Percentiles rank a stretch among this genome's conserved stretches.
phyloP scores from a whole-genome alignment of 2,329 filamentous ascomycete species.

The Leptographium galeiforme region DNA sequence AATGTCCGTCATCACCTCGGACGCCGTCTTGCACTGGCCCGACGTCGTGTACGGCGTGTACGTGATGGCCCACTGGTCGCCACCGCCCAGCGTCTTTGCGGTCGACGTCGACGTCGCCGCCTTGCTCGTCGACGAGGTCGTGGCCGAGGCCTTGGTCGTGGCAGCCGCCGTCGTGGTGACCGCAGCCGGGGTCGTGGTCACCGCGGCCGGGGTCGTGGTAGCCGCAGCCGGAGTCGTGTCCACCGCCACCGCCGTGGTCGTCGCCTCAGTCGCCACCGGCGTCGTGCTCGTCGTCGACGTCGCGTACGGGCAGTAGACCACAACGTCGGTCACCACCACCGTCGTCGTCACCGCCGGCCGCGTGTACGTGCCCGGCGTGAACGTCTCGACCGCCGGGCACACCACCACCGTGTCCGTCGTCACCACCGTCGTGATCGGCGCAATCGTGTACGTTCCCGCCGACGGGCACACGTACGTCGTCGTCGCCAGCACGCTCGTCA shows the following conservation, averaged over 20 bases:
- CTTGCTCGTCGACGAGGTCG: slow-evolving; percentile 12
- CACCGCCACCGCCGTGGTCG: slow-evolving; percentile 6
- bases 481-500: slow-evolving; percentile 53
- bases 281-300: slow-evolving; percentile 17
- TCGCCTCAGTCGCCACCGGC: slow-evolving; percentile 14
- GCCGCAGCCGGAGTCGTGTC: slow-evolving; percentile 15
- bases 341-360: slow-evolving; percentile 53
- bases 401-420: slow-evolving; percentile 39
- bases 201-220: slow-evolving; percentile 11
- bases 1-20: slow-evolving; percentile 49
- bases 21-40: slow-evolving; percentile 50
- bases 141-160: slow-evolving; percentile 9
- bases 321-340: slow-evolving; percentile 52
- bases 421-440: slow-evolving; percentile 45
- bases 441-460: slow-evolving; percentile 64
- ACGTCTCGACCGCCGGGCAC: slow-evolving; percentile 52
- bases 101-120: slow-evolving; percentile 10
- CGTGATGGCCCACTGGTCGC: slow-evolving; percentile 58
- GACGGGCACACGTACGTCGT: slow-evolving; percentile 46
- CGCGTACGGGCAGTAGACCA: slow-evolving; percentile 59
- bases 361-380: slow-evolving; percentile 60
- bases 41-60: slow-evolving; percentile 59
- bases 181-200: slow-evolving; percentile 17
- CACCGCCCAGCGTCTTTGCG: slow-evolving; percentile 19
- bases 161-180: slow-evolving; percentile 12